Evolutionary conservation across 1,284 basidiomycete genomes (phyloP), one percentile per base, ranked within the genome.

Genomic region (Mycena citricolor): DNA sequence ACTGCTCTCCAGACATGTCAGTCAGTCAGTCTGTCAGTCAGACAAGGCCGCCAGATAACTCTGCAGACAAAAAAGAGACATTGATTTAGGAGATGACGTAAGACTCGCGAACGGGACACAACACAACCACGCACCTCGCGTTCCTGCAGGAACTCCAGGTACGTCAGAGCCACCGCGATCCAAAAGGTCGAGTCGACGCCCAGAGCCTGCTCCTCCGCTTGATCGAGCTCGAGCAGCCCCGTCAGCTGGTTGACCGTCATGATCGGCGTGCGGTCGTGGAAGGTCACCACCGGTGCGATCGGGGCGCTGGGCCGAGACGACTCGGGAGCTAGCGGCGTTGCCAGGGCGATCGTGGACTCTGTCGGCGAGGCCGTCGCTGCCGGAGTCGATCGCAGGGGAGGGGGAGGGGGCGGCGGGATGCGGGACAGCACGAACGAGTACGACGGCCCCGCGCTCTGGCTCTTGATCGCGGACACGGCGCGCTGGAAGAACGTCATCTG

Each of bases 161-260:
- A 90, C 1, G 83, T 81, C 56, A 89, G 61, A 0, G 79, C 81
- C 32, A 86, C 68, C 2, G 84, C 76, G 32, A 89, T 67, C 80
- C 86, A 90, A 59, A 90, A 90, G 45, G 79, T 80, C 12, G 76
- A 74, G 36, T 88, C 84, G 24, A 90, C 76, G 11, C 86, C 87
- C 21, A 87, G 57, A 25, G 71, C 61, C n/a, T 67, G 63, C 42
- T 79, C 76, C 51, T 83, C 75, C 4, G 65, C 65, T 41, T 67
- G 65, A 37, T 86, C 76, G 22, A 90, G 63, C 59, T 85, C 83
- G 21, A 90, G 60, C 21, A 79, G 42, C 2, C 86, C 87, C 1
- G 71, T 77, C 14, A 76, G 63, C 1, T 78, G 75, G 5, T 73
- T 62, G 12, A 83, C 69, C 1, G 77, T 81, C 48, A 82, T 70